A percentile compares a stretch with the other conserved stretches of the same genome.
phyloP scores from a whole-genome alignment of 2,329 filamentous ascomycete species.

The Juglanconis oblonga region DNA sequence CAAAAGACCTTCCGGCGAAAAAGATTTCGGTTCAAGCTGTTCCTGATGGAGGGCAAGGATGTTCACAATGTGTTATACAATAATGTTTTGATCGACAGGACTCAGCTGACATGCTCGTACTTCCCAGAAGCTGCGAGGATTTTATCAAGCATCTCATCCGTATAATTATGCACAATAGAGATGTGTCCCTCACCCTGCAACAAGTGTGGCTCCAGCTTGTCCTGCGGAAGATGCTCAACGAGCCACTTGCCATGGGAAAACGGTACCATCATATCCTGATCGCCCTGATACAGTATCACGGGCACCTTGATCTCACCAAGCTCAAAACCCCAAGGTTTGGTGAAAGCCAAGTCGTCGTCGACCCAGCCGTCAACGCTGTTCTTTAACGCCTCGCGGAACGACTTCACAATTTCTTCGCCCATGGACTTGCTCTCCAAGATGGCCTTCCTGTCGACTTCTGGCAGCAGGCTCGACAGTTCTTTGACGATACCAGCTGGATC shows the following conservation, averaged over 20 bases:
- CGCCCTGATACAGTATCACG: slow-evolving; percentile 24
- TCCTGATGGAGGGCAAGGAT: too few relatives aligned
- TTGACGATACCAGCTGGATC: slow-evolving; percentile 3
- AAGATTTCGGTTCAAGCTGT: too few relatives aligned
- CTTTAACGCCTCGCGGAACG: slow-evolving; percentile 18
- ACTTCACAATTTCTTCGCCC: slow-evolving; percentile 1
- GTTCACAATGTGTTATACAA: too few relatives aligned
- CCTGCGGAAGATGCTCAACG: slow-evolving; percentile 21
- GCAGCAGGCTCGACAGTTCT: slow-evolving; percentile 3
- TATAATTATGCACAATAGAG: not conserved
- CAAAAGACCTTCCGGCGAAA: too few relatives aligned
- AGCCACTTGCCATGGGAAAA: slow-evolving; percentile 24
- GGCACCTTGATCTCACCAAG: slow-evolving; percentile 23
- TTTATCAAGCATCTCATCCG: slow-evolving; percentile 13
- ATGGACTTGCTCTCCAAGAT: slow-evolving; percentile 2
- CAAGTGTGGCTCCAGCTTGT: slow-evolving; percentile 20
- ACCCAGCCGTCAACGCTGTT: slow-evolving; percentile 23
- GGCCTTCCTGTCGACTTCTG: slow-evolving; percentile 10
- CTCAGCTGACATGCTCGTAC: not conserved
- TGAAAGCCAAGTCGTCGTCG: slow-evolving; percentile 24
- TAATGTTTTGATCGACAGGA: too few relatives aligned
- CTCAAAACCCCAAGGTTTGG: slow-evolving; percentile 24
- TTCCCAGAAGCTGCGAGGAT: slow-evolving; percentile 1
- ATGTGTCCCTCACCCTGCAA: slow-evolving; percentile 23
- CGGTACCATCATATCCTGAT: slow-evolving; percentile 24